phyloP scores from a whole-genome alignment of 495 filamentous ascomycete species.

The Penicillium waksmanii region DNA sequence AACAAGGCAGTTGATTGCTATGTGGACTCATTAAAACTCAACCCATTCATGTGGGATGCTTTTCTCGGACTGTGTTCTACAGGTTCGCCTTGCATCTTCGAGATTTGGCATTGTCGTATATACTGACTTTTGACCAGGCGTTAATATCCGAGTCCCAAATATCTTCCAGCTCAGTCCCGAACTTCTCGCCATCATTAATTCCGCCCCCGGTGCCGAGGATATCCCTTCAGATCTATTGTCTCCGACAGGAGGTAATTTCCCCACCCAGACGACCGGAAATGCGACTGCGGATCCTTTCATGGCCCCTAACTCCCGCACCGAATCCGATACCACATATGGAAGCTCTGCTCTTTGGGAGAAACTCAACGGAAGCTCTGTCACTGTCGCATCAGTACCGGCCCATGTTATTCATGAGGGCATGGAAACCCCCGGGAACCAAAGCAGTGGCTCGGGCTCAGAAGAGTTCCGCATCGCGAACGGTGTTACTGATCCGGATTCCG shows the following conservation, averaged over 20 bases:
- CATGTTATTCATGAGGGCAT: slow-evolving; percentile 43
- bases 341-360: slow-evolving; percentile 62
- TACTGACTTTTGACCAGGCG: slow-evolving; percentile 58
- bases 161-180: slow-evolving; percentile 82
- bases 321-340: slow-evolving; percentile 45
- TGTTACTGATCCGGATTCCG: slow-evolving; percentile 28
- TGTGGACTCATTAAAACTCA: slow-evolving; percentile 83
- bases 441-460: slow-evolving; percentile 47
- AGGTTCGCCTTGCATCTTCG: slow-evolving; percentile 48
- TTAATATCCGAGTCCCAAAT: slow-evolving; percentile 74
- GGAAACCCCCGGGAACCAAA: slow-evolving; percentile 48
- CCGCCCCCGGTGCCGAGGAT: slow-evolving; percentile 41
- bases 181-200: slow-evolving; percentile 55
- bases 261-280: slow-evolving; percentile 49
- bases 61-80: slow-evolving; percentile 78
- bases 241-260: slow-evolving; percentile 42
- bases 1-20: slow-evolving; percentile 82
- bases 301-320: slow-evolving; percentile 45
- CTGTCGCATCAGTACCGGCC: slow-evolving; percentile 35
- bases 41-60: slow-evolving; percentile 99
- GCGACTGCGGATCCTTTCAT: slow-evolving; percentile 51
- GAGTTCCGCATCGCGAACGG: slow-evolving; percentile 47
- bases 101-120: background rate
- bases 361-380: slow-evolving; percentile 53
- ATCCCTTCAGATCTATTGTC: slow-evolving; percentile 41